Base-by-base conservation (phyloP, 2,329 filamentous ascomycete genomes). In the Monosporascus ibericus region DNA sequence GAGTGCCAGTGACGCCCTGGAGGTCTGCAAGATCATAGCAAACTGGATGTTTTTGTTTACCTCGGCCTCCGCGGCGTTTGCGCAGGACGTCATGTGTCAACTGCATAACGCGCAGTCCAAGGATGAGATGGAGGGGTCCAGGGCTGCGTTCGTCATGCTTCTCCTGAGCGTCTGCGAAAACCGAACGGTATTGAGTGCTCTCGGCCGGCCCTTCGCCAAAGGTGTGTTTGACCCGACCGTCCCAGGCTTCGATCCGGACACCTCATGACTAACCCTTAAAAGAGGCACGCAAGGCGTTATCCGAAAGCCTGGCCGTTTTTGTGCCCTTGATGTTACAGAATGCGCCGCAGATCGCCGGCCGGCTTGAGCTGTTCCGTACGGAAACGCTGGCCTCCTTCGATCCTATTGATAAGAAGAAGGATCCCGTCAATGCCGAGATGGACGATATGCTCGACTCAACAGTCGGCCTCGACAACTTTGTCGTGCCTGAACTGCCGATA, bases 91-190 rank as follows among this genome's bases (percentile, higher is more conserved):
- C 34, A 73, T 82, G 53, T 71, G 72, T 6, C 68, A 74, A 39
- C 59, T 75, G 48, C 72, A 74, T 48, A 70, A 67, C 42, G 71
- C 72, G 1, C 75, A 75, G 48, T 67, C 71, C 0, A 72, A 74
- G 20, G 75, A 84, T 34, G 83, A 86, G 48, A 79, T 84, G 72
- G 81, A 81, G 48, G 71, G 78, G 44, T 75, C 84, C 2, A 77
- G 82, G 20, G 80, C 83, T 46, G 85, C 82, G 0, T 79, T 89
- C 55, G 80, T 85, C 2, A 78, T 85, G 63, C 71, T 89, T 18
- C 68, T 87, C 6, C 70, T 87, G 48, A 77, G 80, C 0, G 72
- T 87, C 11, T 77, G 80, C 51, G 84, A 88, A 56, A 86, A 84
- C 58, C 68, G 70, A 3, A 70, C 73, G 5, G 75, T 87, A 11